These are phyloP conservation scores for Hyaloscypha finlandica DNA, from an alignment of 495 filamentous ascomycete genomes.

Conservation along the genomic window DNA sequence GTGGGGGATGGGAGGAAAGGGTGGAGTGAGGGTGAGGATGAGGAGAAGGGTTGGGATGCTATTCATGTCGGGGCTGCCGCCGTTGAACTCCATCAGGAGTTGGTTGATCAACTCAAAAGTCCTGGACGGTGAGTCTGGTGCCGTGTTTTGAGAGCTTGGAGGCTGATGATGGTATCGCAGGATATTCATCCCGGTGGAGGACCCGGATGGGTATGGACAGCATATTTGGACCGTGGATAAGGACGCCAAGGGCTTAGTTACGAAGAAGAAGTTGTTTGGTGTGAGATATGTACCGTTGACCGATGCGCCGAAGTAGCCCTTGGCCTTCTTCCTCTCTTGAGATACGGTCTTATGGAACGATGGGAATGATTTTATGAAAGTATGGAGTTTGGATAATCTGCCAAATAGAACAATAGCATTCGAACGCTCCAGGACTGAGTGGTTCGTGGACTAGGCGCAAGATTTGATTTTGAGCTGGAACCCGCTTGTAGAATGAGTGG, in stretches of 20 bases:
- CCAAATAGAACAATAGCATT: background rate
- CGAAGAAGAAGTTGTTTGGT: constrained; percentile 72
- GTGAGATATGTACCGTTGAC: constrained; percentile 95
- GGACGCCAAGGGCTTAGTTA: constrained; percentile 72
- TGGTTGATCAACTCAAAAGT: constrained; percentile 76
- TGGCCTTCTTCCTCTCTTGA: background rate
- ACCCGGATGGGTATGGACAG: constrained; percentile 55
- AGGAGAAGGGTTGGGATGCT: constrained; percentile 65
- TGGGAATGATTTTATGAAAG: background rate
- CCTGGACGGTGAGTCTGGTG: constrained; percentile 59
- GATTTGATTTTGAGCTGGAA: background rate
- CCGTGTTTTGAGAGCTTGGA: background rate
- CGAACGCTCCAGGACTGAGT: background rate
- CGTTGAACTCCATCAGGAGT: constrained; percentile 63
- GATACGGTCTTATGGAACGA: background rate
- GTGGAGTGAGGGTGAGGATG: constrained; percentile 49
- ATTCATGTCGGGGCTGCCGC: constrained; percentile 97
- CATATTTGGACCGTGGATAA: constrained; percentile 93
- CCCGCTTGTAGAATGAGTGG: background rate
- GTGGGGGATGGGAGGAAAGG: constrained; percentile 82
- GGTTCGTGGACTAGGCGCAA: background rate
- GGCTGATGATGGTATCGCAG: constrained; percentile 28
- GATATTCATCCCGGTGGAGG: constrained; percentile 87
- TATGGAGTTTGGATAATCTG: background rate
- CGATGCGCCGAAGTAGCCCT: constrained; percentile 57